These are phyloP conservation scores for Mycena filopes DNA, from an alignment of 768 basidiomycete genomes.

Conservation along the genomic window DNA sequence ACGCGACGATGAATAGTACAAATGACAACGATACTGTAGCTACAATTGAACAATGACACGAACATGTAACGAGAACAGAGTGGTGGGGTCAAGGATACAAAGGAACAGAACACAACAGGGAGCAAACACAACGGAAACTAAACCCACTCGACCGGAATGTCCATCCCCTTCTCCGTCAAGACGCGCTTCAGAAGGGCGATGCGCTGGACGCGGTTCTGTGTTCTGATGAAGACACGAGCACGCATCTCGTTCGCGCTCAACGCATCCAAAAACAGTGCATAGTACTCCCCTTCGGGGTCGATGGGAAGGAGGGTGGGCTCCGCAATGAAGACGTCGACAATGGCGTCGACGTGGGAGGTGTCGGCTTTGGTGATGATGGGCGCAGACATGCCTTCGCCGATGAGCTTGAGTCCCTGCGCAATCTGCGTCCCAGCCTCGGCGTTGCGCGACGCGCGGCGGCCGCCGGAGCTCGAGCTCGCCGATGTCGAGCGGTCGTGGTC, in stretches of 20 bases:
- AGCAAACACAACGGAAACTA: background rate
- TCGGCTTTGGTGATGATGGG: slow-evolving; percentile 24
- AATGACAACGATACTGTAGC: background rate
- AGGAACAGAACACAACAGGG: too few relatives aligned
- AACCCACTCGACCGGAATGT: background rate
- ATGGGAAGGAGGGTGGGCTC: slow-evolving; percentile 11
- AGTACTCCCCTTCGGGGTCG: slow-evolving; percentile 10
- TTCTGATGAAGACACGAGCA: slow-evolving; percentile 10
- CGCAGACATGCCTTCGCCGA: slow-evolving; percentile 20
- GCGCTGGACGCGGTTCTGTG: background rate
- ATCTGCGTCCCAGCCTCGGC: slow-evolving; percentile 9
- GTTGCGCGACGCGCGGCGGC: slow-evolving; percentile 4
- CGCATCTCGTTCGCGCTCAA: background rate
- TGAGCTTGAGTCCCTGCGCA: background rate
- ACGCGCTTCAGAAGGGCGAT: slow-evolving; percentile 6
- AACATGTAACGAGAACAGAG: too few relatives aligned
- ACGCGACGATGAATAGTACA: background rate
- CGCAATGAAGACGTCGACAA: slow-evolving; percentile 3
- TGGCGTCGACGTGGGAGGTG: slow-evolving; percentile 21
- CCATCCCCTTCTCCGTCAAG: background rate
- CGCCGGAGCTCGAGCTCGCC: background rate
- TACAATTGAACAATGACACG: background rate
- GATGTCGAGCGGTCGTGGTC: background rate
- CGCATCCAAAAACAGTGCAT: background rate
- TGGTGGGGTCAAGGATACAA: too few relatives aligned